A percentile compares a stretch with the other conserved stretches of the same genome.
phyloP scores from a whole-genome alignment of 2,329 filamentous ascomycete species.

The Aureobasidium namibiae region DNA sequence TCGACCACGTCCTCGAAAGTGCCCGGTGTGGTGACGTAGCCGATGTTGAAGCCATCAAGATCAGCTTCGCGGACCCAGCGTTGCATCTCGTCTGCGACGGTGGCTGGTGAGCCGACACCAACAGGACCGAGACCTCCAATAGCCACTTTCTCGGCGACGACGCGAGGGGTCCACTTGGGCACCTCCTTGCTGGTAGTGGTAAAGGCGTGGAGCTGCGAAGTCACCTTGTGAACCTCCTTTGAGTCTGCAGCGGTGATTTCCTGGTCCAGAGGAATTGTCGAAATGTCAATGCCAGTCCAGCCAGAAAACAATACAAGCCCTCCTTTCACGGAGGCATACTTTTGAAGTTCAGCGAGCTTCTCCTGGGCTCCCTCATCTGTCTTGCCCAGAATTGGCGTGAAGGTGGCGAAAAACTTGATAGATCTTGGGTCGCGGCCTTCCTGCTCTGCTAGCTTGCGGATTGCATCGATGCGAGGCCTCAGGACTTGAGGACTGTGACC shows the following conservation, averaged over 20 bases:
- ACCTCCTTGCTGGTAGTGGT: conserved; percentile 42
- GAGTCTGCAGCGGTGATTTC: conserved; percentile 49
- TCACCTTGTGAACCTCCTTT: conserved; percentile 44
- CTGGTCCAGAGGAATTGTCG: conserved; percentile 47
- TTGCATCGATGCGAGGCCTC: conserved; percentile 43
- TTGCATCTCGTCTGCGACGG: conserved; percentile 42
- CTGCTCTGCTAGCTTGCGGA: conserved; percentile 43
- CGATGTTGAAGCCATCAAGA: conserved; percentile 27
- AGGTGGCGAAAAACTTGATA: conserved; percentile 44
- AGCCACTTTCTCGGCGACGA: conserved; percentile 31
- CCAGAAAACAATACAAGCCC: conserved; percentile 49
- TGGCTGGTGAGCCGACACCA: conserved; percentile 37
- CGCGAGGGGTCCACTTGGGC: conserved; percentile 37
- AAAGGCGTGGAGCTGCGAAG: conserved; percentile 42
- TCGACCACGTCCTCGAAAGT: conserved; percentile 47
- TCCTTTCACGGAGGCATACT: conserved; percentile 46
- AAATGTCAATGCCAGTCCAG: conserved; percentile 54
- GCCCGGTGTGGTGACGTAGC: conserved; percentile 35
- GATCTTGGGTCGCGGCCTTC: conserved; percentile 48
- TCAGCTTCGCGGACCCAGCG: conserved; percentile 38
- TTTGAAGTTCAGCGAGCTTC: conserved; percentile 44
- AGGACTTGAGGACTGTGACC: conserved; percentile 44
- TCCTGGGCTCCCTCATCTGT: conserved; percentile 41
- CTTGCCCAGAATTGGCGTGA: conserved; percentile 27
- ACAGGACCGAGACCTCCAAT: conserved; percentile 27